A percentile compares a stretch with the other conserved stretches of the same genome.
Evolutionary conservation across 1,284 basidiomycete genomes (phyloP).

Genomic region (Fomitopsis betulina): DNA sequence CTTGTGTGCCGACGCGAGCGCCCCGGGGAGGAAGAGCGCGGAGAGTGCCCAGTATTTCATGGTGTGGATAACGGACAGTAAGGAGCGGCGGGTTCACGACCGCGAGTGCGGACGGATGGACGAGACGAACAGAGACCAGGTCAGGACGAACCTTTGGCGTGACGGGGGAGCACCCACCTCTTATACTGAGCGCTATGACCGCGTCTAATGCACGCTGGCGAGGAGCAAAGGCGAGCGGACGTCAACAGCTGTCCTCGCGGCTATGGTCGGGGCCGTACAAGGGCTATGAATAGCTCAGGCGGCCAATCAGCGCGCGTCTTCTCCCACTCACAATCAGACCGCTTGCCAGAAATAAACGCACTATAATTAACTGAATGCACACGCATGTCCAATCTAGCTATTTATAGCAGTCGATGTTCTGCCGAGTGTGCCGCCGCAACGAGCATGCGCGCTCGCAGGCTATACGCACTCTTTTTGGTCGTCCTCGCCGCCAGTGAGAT

Average conservation of each 20-base stretch:
- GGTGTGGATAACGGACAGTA: constrained; percentile 11
- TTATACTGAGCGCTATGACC: neutral
- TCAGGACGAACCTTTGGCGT: neutral
- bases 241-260: neutral
- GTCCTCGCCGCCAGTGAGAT: neutral
- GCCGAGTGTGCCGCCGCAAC: neutral
- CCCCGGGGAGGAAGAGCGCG: constrained; percentile 29
- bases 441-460: neutral
- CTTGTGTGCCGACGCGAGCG: constrained; percentile 26
- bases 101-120: constrained; percentile 6
- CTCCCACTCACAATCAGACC: neutral
- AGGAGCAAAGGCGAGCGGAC: neutral
- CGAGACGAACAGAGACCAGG: constrained; percentile 4
- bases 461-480: neutral
- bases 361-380: neutral
- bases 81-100: constrained; percentile 15
- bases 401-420: neutral
- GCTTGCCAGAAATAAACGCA: neutral
- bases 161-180: neutral
- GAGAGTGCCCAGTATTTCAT: constrained; percentile 34
- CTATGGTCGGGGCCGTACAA: neutral
- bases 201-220: neutral
- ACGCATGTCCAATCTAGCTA: neutral
- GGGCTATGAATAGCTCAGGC: neutral
- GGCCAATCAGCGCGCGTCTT: neutral